phyloP scores from a whole-genome alignment of 768 basidiomycete species.

The Kwoniella shandongensis region DNA sequence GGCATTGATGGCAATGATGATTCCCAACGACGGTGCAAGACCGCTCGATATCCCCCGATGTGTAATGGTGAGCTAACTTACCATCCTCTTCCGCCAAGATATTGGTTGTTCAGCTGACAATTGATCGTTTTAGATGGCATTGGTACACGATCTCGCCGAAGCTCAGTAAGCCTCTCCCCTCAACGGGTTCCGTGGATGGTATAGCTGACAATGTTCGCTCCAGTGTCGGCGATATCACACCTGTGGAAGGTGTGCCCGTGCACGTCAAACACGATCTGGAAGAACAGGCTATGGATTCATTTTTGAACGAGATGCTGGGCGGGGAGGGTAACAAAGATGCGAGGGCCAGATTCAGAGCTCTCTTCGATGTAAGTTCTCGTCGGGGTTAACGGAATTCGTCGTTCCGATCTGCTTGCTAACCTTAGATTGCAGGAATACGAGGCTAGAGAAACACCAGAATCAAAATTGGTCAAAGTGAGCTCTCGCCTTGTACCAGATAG shows the following conservation, averaged over 20 bases:
- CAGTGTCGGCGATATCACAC: constrained; percentile 88
- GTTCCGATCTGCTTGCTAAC: too few relatives aligned
- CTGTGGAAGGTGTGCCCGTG: constrained; percentile 79
- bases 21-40: constrained; percentile 71
- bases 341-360: constrained; percentile 43
- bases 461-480: constrained; percentile 52
- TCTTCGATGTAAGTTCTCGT: constrained; percentile 54
- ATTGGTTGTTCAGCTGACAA: constrained; percentile 33
- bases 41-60: constrained; percentile 55
- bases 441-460: constrained; percentile 52
- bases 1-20: constrained; percentile 88
- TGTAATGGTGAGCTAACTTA: constrained; percentile 39
- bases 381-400: too few relatives aligned
- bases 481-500: neutral
- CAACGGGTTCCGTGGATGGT: neutral
- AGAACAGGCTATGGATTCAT: constrained; percentile 86
- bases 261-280: constrained; percentile 65
- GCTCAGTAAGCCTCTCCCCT: constrained; percentile 62
- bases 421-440: constrained; percentile 53
- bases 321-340: constrained; percentile 48
- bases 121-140: constrained; percentile 78
- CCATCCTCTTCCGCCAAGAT: neutral
- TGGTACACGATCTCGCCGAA: constrained; percentile 95
- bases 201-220: neutral
- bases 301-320: constrained; percentile 79